Conservation (phyloP, 2,329 filamentous ascomycete species). For the Trichoderma cornu-damae region DNA sequence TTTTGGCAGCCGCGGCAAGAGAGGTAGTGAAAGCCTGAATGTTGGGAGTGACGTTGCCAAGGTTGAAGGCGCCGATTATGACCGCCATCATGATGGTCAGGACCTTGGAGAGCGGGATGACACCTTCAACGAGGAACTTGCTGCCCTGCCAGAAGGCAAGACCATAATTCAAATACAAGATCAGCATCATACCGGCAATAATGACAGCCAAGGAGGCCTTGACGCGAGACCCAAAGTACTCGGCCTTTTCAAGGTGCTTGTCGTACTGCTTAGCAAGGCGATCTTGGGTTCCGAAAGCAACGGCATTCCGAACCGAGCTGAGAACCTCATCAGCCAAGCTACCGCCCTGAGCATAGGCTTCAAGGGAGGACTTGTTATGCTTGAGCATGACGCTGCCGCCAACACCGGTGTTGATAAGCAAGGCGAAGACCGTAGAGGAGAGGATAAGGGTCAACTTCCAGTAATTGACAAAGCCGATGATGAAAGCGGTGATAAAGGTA, state of each 20-base stretch:
- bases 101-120: conserved; percentile 63
- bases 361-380: conserved; percentile 72
- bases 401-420: conserved; percentile 70
- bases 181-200: conserved; percentile 76
- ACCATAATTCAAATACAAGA: conserved; percentile 83
- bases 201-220: conserved; percentile 71
- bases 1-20: conserved; percentile 81
- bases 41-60: conserved; percentile 84
- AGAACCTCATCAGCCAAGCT: conserved; percentile 91
- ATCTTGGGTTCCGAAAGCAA: conserved; percentile 89
- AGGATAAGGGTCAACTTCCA: conserved; percentile 93
- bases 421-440: conserved; percentile 71
- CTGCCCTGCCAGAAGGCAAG: conserved; percentile 87
- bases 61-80: conserved; percentile 87
- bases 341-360: conserved; percentile 77
- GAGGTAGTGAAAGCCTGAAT: conserved; percentile 80
- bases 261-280: conserved; percentile 85
- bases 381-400: conserved; percentile 72
- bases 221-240: conserved; percentile 69
- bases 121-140: conserved; percentile 62
- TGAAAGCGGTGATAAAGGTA: conserved; percentile 81
- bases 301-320: conserved; percentile 85
- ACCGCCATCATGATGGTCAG: conserved; percentile 84
- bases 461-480: conserved; percentile 86
- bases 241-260: conserved; percentile 63